Base-by-base conservation (phyloP, 306 rosid species). In the Prunus campanulata region DNA sequence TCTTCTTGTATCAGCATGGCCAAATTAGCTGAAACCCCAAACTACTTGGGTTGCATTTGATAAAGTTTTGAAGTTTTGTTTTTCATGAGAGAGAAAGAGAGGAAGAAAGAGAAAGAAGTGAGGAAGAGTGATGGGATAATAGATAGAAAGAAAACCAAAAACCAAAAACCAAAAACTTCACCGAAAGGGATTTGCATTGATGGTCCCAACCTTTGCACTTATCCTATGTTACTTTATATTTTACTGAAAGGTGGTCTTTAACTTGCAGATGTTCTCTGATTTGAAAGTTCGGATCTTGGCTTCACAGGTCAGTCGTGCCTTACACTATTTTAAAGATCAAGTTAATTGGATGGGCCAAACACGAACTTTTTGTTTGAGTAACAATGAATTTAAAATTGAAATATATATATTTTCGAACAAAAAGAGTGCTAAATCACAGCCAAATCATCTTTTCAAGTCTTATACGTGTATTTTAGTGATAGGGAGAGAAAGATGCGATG, bases 211-310 rank as follows among this genome's bases (percentile, higher is more conserved):
- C 8, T 35, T 14, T 57, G 47, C 25, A 59, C 35, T 66, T 51
- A 56, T 47, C 20, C n/a, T 19, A 47, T 64, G 59, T 64, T 16
- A 42, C 42, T 62, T 71, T 54, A 6, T 69, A 20, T 27, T 30
- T 49, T 25, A 70, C 55, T 50, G 56, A 61, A 20, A 68, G 66
- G 55, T 44, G 54, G 48, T 35, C 60, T 67, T 68, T 62, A 65
- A 60, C 70, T 25, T 80, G 85, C 91, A 87, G 91, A 74, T 85
- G 19, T 87, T 87, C 83, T 61, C 91, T 19, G 88, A 87, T 82
- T 80, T 87, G 87, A 87, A 87, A 74, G 84, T 74, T 16, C 82
- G 83, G 73, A 87, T 87, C 66, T 48, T 87, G 83, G 85, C 88
- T 68, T 85, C 88, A 14, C 91, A 87, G 91, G 91, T 82, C 39